phyloP scores from a whole-genome alignment of 2,329 filamentous ascomycete species.

The Microsporum ferrugineum region DNA sequence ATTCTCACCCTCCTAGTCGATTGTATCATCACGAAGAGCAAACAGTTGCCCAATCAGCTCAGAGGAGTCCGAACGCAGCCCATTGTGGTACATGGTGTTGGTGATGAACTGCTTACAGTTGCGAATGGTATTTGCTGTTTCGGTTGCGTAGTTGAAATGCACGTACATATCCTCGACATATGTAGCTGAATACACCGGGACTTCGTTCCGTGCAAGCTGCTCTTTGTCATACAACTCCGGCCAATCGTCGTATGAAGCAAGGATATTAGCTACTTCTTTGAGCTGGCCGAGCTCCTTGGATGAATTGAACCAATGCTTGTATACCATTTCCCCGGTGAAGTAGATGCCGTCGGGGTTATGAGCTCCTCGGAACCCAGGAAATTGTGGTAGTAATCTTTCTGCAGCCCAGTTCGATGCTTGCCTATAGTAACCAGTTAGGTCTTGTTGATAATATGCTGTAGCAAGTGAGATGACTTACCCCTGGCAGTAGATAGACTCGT shows the following conservation, averaged over 20 bases:
- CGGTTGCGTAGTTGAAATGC: conserved; percentile 59
- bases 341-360: conserved; percentile 46
- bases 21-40: conserved; percentile 58
- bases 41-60: conserved; percentile 70
- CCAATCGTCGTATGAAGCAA: conserved; percentile 62
- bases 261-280: conserved; percentile 54
- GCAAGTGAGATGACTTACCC: conserved; percentile 31
- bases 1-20: conserved; percentile 35
- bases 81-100: conserved; percentile 80
- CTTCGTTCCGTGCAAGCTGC: conserved; percentile 62
- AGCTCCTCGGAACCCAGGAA: conserved; percentile 38
- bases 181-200: conserved; percentile 75
- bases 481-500: conserved; percentile 80
- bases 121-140: conserved; percentile 63
- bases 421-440: conserved; percentile 17
- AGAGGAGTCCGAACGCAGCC: conserved; percentile 58
- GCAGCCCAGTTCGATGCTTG: conserved; percentile 63
- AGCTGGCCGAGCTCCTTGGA: conserved; percentile 65
- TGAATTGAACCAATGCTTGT: conserved; percentile 69
- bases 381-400: conserved; percentile 33
- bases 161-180: conserved; percentile 92
- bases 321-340: conserved; percentile 91
- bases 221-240: conserved; percentile 62
- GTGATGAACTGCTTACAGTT: conserved; percentile 72
- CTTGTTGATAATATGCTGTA: not conserved